Conservation (phyloP, 2,329 filamentous ascomycete species). For the Fusarium scirpi region DNA sequence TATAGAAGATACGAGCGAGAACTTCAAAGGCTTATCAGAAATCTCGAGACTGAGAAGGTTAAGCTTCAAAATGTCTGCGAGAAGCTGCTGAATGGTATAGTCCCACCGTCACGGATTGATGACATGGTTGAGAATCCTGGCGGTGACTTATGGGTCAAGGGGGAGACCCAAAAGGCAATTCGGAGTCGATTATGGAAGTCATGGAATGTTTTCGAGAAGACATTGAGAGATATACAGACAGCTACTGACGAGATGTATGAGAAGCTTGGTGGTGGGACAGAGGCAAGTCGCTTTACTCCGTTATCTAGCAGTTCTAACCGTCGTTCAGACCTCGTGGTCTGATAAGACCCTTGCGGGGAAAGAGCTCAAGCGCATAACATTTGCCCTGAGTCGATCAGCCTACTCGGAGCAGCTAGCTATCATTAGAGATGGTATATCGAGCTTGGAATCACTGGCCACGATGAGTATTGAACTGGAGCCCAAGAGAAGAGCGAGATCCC, state of each 20-base stretch:
- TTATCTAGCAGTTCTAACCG: neutral
- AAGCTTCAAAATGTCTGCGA: conserved; percentile 25
- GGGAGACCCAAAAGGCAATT: neutral
- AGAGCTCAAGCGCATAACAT: neutral
- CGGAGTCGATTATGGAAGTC: conserved; percentile 3
- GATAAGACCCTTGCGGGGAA: neutral
- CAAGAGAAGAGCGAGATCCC: neutral
- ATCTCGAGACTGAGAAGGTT: conserved; percentile 10
- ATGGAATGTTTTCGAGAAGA: conserved; percentile 2
- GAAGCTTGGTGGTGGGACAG: neutral
- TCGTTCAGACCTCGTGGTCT: neutral
- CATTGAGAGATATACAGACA: neutral
- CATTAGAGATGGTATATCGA: neutral
- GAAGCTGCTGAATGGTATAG: conserved; percentile 5
- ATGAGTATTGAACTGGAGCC: neutral
- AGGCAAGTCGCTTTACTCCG: neutral
- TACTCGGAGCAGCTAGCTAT: neutral
- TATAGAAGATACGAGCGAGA: conserved; percentile 2
- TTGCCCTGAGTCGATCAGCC: neutral
- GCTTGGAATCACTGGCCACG: neutral
- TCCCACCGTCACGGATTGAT: neutral
- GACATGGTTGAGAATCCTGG: neutral
- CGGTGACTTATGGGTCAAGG: conserved; percentile 2
- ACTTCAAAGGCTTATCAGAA: conserved; percentile 8
- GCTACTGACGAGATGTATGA: neutral